Evolutionary conservation across 2,329 filamentous ascomycete species (phyloP).

Genomic region (Ceratocystis diversiconidia): DNA sequence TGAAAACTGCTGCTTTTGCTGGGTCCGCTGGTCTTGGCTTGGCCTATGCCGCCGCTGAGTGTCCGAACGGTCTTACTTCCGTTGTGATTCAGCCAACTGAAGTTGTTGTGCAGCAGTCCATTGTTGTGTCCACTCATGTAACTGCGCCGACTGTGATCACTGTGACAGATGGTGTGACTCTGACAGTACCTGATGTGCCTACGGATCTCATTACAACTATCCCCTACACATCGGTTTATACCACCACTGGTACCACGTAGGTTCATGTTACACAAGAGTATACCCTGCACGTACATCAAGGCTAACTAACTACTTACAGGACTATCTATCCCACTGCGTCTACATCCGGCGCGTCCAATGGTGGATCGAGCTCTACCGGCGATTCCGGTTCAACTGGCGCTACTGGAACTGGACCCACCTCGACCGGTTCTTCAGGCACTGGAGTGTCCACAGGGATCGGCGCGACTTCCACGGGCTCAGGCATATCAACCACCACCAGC

Average conservation of each 20-base stretch:
- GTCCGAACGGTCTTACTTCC: constrained; percentile 9
- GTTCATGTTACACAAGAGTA: background rate
- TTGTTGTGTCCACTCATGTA: constrained; percentile 11
- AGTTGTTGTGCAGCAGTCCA: constrained; percentile 1
- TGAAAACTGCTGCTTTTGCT: constrained; percentile 14
- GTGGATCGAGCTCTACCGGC: background rate
- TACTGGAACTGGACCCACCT: background rate
- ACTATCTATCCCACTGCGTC: background rate
- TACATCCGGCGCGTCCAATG: background rate
- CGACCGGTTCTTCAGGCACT: background rate
- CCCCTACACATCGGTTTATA: constrained; percentile 10
- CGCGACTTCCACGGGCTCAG: background rate
- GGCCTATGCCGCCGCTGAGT: constrained; percentile 12
- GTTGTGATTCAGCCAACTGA: constrained; percentile 13
- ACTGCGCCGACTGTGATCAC: constrained; percentile 13
- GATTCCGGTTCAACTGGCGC: background rate
- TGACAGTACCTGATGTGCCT: constrained; percentile 11
- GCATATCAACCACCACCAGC: background rate
- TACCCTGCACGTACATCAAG: background rate
- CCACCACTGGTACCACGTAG: constrained; percentile 12
- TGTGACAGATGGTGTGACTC: constrained; percentile 7
- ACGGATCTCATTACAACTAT: constrained; percentile 13
- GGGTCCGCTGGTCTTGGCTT: constrained; percentile 14
- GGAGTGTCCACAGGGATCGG: background rate
- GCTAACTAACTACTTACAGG: background rate